Conservation (phyloP, 2,329 filamentous ascomycete genomes). For the Penicillium brasilianum region DNA sequence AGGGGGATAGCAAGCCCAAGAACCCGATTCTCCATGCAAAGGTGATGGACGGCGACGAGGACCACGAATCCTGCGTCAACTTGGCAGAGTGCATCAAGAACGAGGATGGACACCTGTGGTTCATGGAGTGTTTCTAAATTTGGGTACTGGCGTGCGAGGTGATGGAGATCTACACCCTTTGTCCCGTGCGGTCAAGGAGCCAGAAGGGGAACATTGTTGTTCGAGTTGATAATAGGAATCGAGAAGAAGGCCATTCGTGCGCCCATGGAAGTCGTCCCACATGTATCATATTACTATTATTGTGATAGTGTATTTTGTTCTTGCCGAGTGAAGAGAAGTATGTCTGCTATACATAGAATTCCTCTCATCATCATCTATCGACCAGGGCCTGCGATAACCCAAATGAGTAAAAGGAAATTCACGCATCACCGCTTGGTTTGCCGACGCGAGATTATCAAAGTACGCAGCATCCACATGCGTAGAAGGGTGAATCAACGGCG, state of each 20-base stretch:
- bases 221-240: neutral
- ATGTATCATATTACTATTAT: neutral
- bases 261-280: neutral
- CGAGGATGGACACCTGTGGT: constrained; percentile 25
- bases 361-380: neutral
- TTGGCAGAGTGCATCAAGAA: constrained; percentile 32
- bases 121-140: constrained; percentile 31
- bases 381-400: neutral
- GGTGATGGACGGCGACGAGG: constrained; percentile 21
- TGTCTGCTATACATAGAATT: neutral
- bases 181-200: too few relatives aligned
- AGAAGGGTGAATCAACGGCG: neutral
- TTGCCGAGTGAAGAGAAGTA: neutral
- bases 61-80: constrained; percentile 20
- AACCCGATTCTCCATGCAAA: constrained; percentile 26
- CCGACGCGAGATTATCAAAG: neutral
- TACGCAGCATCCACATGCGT: too few relatives aligned
- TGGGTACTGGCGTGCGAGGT: neutral
- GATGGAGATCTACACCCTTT: too few relatives aligned
- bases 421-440: neutral
- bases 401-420: neutral
- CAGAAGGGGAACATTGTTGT: too few relatives aligned
- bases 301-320: neutral
- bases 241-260: neutral
- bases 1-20: constrained; percentile 16